These are phyloP conservation scores for Monilinia polystroma DNA, from an alignment of 2,329 filamentous ascomycete species.

Conservation along the genomic window DNA sequence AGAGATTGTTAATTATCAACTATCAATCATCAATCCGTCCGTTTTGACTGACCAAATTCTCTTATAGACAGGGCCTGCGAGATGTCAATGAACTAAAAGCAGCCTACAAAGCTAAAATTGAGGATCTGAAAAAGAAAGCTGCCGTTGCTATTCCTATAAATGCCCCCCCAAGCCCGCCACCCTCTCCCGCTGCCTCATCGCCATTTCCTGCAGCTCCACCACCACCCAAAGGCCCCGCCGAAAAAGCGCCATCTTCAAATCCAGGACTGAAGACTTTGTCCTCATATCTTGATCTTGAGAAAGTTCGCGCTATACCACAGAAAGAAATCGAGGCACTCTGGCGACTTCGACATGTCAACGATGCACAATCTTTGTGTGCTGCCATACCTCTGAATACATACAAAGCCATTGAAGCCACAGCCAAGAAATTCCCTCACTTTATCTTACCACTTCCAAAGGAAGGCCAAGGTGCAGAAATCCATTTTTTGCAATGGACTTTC, in stretches of 20 bases:
- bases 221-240: conserved; percentile 39
- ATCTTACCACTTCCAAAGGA: conserved; percentile 79
- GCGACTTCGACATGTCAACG: conserved; percentile 79
- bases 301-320: conserved; percentile 67
- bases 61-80: conserved; percentile 55
- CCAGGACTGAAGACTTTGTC: conserved; percentile 55
- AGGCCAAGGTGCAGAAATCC: conserved; percentile 77
- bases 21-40: not conserved
- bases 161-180: conserved; percentile 39
- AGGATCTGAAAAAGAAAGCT: conserved; percentile 66
- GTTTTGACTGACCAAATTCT: conserved; percentile 6
- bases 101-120: conserved; percentile 82
- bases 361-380: conserved; percentile 77
- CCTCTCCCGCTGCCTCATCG: conserved; percentile 39
- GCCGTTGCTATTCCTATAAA: conserved; percentile 47
- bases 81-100: conserved; percentile 75
- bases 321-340: conserved; percentile 87
- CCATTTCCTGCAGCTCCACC: conserved; percentile 40
- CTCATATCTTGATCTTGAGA: conserved; percentile 76
- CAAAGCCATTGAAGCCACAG: conserved; percentile 66
- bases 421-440: conserved; percentile 79
- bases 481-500: conserved; percentile 96
- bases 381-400: conserved; percentile 75
- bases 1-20: not conserved
- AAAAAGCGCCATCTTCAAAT: conserved; percentile 39